These are phyloP conservation scores for Tuber indicum DNA, from an alignment of 495 filamentous ascomycete species.

Conservation along the genomic window DNA sequence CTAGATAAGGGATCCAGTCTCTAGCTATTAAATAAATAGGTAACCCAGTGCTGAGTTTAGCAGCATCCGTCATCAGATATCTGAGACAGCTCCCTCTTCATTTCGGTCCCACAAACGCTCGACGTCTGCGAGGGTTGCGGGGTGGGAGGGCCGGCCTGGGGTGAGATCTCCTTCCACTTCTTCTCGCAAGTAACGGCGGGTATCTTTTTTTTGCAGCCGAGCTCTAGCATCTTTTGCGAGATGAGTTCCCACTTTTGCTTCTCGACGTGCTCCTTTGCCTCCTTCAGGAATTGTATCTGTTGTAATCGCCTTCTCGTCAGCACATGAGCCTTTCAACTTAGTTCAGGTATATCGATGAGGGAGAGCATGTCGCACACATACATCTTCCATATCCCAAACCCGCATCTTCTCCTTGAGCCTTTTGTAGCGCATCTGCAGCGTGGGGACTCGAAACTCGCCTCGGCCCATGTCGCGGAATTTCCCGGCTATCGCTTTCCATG, in stretches of 20 bases:
- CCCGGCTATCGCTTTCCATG: constrained; percentile 64
- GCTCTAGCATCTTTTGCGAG: constrained; percentile 39
- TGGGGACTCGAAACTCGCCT: constrained; percentile 60
- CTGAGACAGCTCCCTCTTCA: constrained; percentile 40
- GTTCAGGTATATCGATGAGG: background rate
- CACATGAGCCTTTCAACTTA: constrained; percentile 5
- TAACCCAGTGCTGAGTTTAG: background rate
- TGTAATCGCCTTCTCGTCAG: constrained; percentile 14
- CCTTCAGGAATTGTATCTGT: constrained; percentile 39
- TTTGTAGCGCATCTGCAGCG: constrained; percentile 67
- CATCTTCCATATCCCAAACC: constrained; percentile 63
- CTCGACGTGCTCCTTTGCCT: constrained; percentile 40
- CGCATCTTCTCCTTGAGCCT: constrained; percentile 58
- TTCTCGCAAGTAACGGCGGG: constrained; percentile 41
- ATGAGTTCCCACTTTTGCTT: constrained; percentile 43
- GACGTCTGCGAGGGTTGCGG: constrained; percentile 28
- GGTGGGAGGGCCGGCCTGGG: constrained; percentile 30
- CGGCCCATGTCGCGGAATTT: constrained; percentile 58
- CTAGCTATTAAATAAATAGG: background rate
- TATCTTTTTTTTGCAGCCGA: constrained; percentile 43
- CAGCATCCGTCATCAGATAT: constrained; percentile 34
- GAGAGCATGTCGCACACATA: constrained; percentile 41
- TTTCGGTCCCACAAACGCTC: constrained; percentile 26
- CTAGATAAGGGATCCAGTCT: constrained; percentile 4
- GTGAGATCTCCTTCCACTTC: constrained; percentile 42